Conservation (phyloP, 140 eudicot genomes). For the Erigeron philadelphicus region DNA sequence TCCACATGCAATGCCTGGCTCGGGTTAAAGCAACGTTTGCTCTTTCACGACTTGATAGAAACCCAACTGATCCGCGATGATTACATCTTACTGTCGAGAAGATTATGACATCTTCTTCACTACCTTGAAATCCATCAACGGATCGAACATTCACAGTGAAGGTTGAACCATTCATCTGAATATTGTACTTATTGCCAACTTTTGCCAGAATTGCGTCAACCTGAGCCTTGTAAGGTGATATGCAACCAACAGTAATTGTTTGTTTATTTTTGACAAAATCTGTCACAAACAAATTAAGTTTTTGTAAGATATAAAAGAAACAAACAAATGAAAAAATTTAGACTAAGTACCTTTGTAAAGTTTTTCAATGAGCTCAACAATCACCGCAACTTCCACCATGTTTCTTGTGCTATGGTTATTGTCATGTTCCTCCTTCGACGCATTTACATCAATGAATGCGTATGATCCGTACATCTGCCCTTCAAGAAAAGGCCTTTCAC, state of each 20-base stretch:
- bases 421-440: conserved; percentile 34
- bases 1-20: conserved; percentile 40
- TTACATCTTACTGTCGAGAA: conserved; percentile 42
- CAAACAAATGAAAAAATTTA: neutral
- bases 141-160: conserved; percentile 52
- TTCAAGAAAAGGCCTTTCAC: conserved; percentile 24
- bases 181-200: conserved; percentile 32
- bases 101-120: conserved; percentile 45
- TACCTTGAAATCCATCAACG: conserved; percentile 68
- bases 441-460: conserved; percentile 39
- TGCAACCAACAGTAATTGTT: conserved; percentile 48
- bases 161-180: conserved; percentile 17
- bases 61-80: conserved; percentile 32
- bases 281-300: conserved; percentile 10
- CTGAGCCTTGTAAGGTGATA: conserved; percentile 68
- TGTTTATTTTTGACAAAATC: conserved; percentile 33
- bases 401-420: conserved; percentile 37
- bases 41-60: conserved; percentile 38
- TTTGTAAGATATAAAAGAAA: neutral
- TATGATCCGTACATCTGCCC: conserved; percentile 40
- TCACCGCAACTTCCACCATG: conserved; percentile 40
- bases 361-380: conserved; percentile 31
- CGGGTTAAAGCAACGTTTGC: conserved; percentile 38
- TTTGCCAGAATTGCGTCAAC: conserved; percentile 47
- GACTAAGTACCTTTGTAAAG: conserved; percentile 31